A percentile compares a stretch with the other conserved stretches of the same genome.
Conservation (phyloP, 2,329 filamentous ascomycete genomes). For the Phialophora tarda region DNA sequence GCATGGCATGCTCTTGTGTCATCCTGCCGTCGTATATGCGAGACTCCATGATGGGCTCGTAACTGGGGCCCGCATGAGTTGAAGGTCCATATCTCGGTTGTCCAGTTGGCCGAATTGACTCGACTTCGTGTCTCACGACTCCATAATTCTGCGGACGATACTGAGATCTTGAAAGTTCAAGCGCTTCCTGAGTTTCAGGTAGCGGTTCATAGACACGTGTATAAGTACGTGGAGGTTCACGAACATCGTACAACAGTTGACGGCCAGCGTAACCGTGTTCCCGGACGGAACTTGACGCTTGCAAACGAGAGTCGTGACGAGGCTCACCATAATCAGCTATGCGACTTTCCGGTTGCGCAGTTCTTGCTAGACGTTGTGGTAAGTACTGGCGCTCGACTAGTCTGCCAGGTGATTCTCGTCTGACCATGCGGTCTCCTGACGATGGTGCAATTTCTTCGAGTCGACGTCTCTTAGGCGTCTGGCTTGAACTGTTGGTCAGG, state of each 20-base stretch:
- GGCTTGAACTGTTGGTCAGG: slow-evolving; percentile 17
- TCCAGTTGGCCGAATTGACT: slow-evolving; percentile 13
- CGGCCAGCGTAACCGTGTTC: slow-evolving; percentile 25
- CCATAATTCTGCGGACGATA: slow-evolving; percentile 11
- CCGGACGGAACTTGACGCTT: slow-evolving; percentile 11
- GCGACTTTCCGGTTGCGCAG: slow-evolving; percentile 16
- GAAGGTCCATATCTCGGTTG: slow-evolving; percentile 13
- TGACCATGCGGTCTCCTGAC: slow-evolving; percentile 16
- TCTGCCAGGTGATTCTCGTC: slow-evolving; percentile 23
- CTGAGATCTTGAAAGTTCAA: slow-evolving; percentile 13
- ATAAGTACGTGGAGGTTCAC: slow-evolving; percentile 16
- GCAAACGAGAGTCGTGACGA: slow-evolving; percentile 20
- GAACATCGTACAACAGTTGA: slow-evolving; percentile 20
- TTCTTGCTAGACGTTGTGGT: slow-evolving; percentile 16
- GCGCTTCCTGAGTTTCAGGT: slow-evolving; percentile 17
- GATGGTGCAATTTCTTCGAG: slow-evolving; percentile 22
- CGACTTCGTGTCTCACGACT: neutral
- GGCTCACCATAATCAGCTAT: slow-evolving; percentile 26
- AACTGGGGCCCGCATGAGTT: slow-evolving; percentile 12
- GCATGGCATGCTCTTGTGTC: slow-evolving; percentile 16
- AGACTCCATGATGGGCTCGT: slow-evolving; percentile 25
- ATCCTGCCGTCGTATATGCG: slow-evolving; percentile 22
- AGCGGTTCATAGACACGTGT: slow-evolving; percentile 12
- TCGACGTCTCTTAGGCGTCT: slow-evolving; percentile 28
- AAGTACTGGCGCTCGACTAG: slow-evolving; percentile 23